Evolutionary conservation across 768 basidiomycete genomes (phyloP).

Genomic region (Nidula microcarpa): DNA sequence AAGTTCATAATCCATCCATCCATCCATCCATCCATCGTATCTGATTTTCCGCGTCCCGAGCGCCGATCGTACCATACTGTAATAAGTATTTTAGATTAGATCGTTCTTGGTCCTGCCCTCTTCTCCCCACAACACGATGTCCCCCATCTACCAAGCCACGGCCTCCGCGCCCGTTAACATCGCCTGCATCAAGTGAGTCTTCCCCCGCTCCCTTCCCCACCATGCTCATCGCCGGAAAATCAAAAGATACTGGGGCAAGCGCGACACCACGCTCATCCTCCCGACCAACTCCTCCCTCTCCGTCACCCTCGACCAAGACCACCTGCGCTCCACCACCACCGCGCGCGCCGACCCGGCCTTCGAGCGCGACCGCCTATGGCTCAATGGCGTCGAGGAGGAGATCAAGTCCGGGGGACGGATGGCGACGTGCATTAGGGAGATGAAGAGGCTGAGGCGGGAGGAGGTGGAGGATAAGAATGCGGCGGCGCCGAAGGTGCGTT

Average conservation of each 20-base stretch:
- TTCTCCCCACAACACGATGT: conserved; percentile 34
- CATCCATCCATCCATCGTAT: background rate
- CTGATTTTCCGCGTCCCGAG: background rate
- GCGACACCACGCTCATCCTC: conserved; percentile 90
- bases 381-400: conserved; percentile 90
- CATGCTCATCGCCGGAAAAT: background rate
- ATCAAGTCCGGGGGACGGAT: conserved; percentile 81
- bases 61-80: background rate
- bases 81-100: background rate
- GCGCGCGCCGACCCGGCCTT: conserved; percentile 80
- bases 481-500: conserved; percentile 60
- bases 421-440: conserved; percentile 81
- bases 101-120: background rate
- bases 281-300: conserved; percentile 99
- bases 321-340: conserved; percentile 90
- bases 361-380: conserved; percentile 80
- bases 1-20: background rate
- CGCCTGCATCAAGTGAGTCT: conserved; percentile 87
- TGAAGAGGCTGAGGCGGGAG: conserved; percentile 73
- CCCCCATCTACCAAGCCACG: conserved; percentile 73
- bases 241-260: conserved; percentile 96
- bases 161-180: conserved; percentile 95
- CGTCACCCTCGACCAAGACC: conserved; percentile 94
- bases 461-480: conserved; percentile 69
- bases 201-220: background rate